These are phyloP conservation scores for Hymenochaete sp. DNA, from an alignment of 1,284 basidiomycete genomes.

Conservation along the genomic window DNA sequence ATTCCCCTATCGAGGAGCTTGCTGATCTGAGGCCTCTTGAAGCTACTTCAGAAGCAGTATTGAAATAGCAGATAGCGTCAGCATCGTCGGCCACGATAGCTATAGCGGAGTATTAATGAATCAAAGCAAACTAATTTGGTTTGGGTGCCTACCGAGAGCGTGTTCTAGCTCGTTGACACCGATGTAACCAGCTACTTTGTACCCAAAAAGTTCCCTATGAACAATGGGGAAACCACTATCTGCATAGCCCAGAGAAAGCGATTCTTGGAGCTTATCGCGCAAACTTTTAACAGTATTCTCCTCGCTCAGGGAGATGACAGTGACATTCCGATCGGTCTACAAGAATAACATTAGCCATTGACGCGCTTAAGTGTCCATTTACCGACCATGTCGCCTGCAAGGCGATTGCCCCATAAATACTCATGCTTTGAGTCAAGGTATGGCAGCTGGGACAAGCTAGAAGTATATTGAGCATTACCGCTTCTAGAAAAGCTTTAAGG, in stretches of 20 bases:
- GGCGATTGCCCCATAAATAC: slow-evolving; percentile 75
- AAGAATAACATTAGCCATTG: slow-evolving; percentile 12
- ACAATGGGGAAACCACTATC: slow-evolving; percentile 89
- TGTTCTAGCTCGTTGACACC: slow-evolving; percentile 91
- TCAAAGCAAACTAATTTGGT: slow-evolving; percentile 1
- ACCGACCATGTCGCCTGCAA: slow-evolving; percentile 69
- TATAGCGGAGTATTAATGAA: slow-evolving; percentile 25
- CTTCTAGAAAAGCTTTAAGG: background rate
- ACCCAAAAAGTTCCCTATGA: slow-evolving; percentile 37
- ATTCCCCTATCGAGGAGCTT: slow-evolving; percentile 50
- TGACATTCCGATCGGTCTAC: slow-evolving; percentile 56
- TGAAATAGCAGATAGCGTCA: slow-evolving; percentile 59
- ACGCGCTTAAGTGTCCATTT: background rate
- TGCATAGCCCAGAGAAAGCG: slow-evolving; percentile 54
- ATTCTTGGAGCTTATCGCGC: slow-evolving; percentile 53
- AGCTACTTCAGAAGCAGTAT: slow-evolving; percentile 34
- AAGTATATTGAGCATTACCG: background rate
- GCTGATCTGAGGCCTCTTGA: slow-evolving; percentile 41
- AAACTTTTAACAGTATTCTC: slow-evolving; percentile 67
- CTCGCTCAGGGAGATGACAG: slow-evolving; percentile 58
- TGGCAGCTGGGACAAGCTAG: slow-evolving; percentile 66
- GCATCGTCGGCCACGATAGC: slow-evolving; percentile 72
- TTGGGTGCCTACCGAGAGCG: slow-evolving; percentile 63
- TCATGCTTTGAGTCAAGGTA: slow-evolving; percentile 87
- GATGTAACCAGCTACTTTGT: slow-evolving; percentile 85